phyloP scores from a whole-genome alignment of 495 filamentous ascomycete genomes.

The Aspergillus sclerotioniger region DNA sequence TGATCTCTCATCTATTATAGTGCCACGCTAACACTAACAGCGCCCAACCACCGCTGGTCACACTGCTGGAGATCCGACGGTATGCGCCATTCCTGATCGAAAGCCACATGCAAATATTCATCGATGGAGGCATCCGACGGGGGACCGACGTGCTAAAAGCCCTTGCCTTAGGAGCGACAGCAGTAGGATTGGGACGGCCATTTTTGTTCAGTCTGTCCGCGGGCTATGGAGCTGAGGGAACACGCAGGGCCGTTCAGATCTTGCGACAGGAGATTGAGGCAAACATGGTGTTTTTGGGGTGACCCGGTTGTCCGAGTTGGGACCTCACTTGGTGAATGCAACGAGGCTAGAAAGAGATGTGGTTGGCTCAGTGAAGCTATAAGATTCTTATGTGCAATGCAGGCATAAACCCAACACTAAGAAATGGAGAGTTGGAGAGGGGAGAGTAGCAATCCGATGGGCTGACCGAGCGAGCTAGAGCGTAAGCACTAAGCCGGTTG shows the following conservation, averaged over 20 bases:
- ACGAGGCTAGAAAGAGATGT: constrained; percentile 37
- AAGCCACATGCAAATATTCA: constrained; percentile 73
- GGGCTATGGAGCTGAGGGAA: constrained; percentile 40
- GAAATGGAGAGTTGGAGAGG: too few species aligned
- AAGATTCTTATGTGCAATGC: constrained; percentile 3
- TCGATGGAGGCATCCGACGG: constrained; percentile 80
- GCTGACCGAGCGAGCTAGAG: too few species aligned
- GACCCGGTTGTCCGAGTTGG: constrained; percentile 26
- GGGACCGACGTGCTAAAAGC: constrained; percentile 90
- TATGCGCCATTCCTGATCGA: constrained; percentile 53
- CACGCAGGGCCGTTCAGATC: constrained; percentile 32
- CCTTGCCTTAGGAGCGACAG: constrained; percentile 77
- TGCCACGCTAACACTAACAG: constrained; percentile 68
- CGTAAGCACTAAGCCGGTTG: too few species aligned
- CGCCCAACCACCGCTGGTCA: constrained; percentile 72
- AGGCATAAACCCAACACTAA: too few species aligned
- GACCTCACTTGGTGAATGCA: constrained; percentile 35
- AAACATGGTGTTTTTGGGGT: constrained; percentile 40
- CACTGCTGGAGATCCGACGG: constrained; percentile 67
- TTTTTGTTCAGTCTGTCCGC: constrained; percentile 82
- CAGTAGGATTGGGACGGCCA: constrained; percentile 81
- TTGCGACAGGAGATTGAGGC: constrained; percentile 38
- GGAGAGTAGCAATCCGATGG: too few species aligned
- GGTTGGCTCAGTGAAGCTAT: constrained; percentile 35
- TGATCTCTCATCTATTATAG: constrained; percentile 17